Evolutionary conservation across 2,329 filamentous ascomycete species (phyloP), one percentile per base, ranked within the genome.

Genomic region (Thermothelomyces thermophilus): DNA sequence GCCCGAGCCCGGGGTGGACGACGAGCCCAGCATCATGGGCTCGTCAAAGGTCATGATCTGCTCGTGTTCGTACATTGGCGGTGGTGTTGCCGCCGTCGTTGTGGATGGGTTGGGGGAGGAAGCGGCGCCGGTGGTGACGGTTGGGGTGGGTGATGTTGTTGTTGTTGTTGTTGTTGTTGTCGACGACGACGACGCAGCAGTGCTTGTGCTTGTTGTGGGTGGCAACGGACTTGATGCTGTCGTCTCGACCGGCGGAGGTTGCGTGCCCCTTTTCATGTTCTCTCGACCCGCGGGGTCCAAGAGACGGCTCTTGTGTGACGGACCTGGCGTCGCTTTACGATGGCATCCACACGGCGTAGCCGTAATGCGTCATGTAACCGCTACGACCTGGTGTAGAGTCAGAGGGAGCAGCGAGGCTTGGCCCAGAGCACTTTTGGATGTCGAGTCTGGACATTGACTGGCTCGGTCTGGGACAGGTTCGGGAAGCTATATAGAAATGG

Each of bases 11-110:
- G 40, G 17, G 33, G 53, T 42, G 10, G 54, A 17, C 11, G 53
- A 48, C 9, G 55, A 45, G 28, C 34, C 48, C 34, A 50, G 31
- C 24, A 50, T 51, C 33, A 51, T 55, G 47, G 51, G 51, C 43
- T 58, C 40, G 51, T 62, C 60, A 19, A 62, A 62, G 33, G 60
- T 54, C 53, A 61, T 61, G 54, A 61, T 55, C 9, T 60, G 55
- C 28, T 62, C 60, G 55, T 61, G 59, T 41, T 56, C 54, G 53
- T 60, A 61, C 57, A 61, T 61, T 6, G 48, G n/a, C 39, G 41
- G 35, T 19, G n/a, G 39, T 30, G 45, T 33, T 16, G 41, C 22
- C 19, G 39, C 26, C n/a, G 46, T 26, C 8, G 20, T 44, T 34
- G 28, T 42, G 41, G 39, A 36, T 35, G 51, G 26, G 31, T 47